Evolutionary conservation across 2,329 filamentous ascomycete genomes (phyloP).

Genomic region (Spiromastix sp.): DNA sequence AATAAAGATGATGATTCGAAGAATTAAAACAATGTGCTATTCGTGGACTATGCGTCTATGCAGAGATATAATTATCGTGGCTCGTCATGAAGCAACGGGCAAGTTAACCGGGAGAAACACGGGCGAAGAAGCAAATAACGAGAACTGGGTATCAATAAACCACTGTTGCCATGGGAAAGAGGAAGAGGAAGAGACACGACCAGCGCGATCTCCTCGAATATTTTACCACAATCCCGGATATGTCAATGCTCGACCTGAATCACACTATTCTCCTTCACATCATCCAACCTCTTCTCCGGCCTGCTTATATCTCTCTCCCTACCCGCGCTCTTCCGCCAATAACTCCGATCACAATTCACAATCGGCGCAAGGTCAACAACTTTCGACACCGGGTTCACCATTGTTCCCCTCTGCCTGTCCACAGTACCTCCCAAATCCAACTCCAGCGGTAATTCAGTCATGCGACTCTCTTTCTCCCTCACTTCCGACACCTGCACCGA

Average conservation of each 20-base stretch:
- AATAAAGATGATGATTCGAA: conserved; percentile 1
- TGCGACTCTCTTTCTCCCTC: no score
- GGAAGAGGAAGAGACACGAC: conserved; percentile 9
- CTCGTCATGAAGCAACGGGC: no score
- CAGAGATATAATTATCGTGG: not conserved
- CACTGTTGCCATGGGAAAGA: conserved; percentile 10
- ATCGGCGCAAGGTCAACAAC: conserved; percentile 37
- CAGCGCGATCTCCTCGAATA: conserved; percentile 13
- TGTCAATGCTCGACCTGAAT: conserved; percentile 13
- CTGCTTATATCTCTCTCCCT: conserved; percentile 22
- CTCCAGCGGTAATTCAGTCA: no score
- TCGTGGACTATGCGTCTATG: not conserved
- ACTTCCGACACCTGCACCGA: conserved; percentile 20
- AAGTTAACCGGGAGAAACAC: no score
- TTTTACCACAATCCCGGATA: no score
- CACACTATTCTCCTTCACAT: conserved; percentile 15
- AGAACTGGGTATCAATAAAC: conserved; percentile 5
- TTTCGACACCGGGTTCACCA: conserved; percentile 14
- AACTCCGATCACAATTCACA: conserved; percentile 51
- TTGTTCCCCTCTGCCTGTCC: conserved; percentile 18
- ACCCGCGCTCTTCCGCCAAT: conserved; percentile 42
- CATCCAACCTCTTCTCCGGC: conserved; percentile 19
- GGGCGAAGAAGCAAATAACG: not conserved
- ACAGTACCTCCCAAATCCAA: conserved; percentile 20
- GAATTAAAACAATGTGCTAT: not conserved